phyloP scores from a whole-genome alignment of 2,329 filamentous ascomycete species.

The Monosporascus sp. region DNA sequence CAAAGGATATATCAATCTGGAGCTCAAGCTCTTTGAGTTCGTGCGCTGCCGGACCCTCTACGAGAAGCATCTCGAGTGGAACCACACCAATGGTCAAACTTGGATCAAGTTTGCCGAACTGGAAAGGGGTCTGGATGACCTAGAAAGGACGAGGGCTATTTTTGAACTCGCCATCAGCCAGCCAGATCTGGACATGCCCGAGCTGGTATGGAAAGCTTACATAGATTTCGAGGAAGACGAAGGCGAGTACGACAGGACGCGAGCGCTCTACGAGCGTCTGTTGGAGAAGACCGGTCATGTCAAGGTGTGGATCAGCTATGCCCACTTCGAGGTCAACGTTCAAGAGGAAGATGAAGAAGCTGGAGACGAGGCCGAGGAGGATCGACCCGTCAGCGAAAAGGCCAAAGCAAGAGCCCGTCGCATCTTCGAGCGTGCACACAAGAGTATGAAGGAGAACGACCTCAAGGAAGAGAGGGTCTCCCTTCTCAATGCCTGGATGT shows the following conservation, averaged over 20 bases:
- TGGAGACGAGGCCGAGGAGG: conserved; percentile 56
- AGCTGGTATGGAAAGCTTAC: conserved; percentile 95
- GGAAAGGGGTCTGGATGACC: conserved; percentile 84
- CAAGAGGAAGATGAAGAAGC: conserved; percentile 65
- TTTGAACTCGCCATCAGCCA: conserved; percentile 87
- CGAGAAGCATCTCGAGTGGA: conserved; percentile 91
- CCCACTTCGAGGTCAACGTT: conserved; percentile 95
- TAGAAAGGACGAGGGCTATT: conserved; percentile 82
- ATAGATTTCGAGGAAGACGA: conserved; percentile 98
- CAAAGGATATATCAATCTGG: conserved; percentile 86
- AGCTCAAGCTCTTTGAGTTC: conserved; percentile 93
- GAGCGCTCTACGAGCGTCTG: conserved; percentile 81
- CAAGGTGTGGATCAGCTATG: conserved; percentile 98
- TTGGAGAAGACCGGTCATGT: conserved; percentile 95
- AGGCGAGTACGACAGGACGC: conserved; percentile 79
- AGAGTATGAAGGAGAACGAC: conserved; percentile 80
- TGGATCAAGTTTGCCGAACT: conserved; percentile 97
- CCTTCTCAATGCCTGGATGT: conserved; percentile 85
- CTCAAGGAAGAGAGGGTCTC: conserved; percentile 92
- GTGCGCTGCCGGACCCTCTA: conserved; percentile 84
- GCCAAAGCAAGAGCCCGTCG: conserved; percentile 77
- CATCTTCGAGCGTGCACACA: conserved; percentile 81
- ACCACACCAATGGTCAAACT: conserved; percentile 81
- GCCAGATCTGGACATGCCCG: conserved; percentile 87
- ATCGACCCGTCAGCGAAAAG: conserved; percentile 69